Conservation (phyloP, 768 basidiomycete species). For the Cystofilobasidium capitatum region DNA sequence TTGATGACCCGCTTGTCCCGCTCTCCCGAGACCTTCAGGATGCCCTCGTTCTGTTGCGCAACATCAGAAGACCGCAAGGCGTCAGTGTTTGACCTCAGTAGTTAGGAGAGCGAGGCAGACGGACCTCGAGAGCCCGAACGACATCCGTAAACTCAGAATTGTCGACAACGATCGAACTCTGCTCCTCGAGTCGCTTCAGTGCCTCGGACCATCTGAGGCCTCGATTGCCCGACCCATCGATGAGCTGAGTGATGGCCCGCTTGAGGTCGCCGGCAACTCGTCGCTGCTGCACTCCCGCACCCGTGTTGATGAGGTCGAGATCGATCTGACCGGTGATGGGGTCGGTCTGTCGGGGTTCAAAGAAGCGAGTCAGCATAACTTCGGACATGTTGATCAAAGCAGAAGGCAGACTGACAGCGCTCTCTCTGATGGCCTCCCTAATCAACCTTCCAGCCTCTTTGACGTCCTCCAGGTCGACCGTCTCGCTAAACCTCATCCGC, state of each 20-base stretch:
- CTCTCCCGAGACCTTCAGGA: conserved; percentile 24
- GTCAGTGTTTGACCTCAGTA: background rate
- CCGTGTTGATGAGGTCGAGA: conserved; percentile 47
- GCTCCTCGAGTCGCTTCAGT: conserved; percentile 64
- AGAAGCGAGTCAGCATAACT: background rate
- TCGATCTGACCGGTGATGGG: conserved; percentile 74
- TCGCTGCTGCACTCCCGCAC: conserved; percentile 76
- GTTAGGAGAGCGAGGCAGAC: background rate
- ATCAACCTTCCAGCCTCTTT: conserved; percentile 87
- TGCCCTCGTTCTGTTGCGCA: conserved; percentile 18
- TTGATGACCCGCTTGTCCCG: conserved; percentile 26
- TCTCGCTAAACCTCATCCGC: conserved; percentile 82
- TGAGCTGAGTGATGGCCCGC: conserved; percentile 59
- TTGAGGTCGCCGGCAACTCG: conserved; percentile 82
- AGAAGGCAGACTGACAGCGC: conserved; percentile 35
- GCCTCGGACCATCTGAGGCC: conserved; percentile 75
- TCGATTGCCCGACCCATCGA: conserved; percentile 49
- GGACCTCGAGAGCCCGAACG: conserved; percentile 34
- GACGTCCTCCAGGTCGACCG: conserved; percentile 78
- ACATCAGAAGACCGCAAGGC: background rate
- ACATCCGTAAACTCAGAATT: conserved; percentile 58
- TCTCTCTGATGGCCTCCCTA: conserved; percentile 85
- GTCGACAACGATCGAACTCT: conserved; percentile 76
- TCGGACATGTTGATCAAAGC: background rate
- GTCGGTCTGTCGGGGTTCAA: conserved; percentile 51